Base-by-base conservation (phyloP, 2,329 filamentous ascomycete genomes). In the Penicillium sp. region DNA sequence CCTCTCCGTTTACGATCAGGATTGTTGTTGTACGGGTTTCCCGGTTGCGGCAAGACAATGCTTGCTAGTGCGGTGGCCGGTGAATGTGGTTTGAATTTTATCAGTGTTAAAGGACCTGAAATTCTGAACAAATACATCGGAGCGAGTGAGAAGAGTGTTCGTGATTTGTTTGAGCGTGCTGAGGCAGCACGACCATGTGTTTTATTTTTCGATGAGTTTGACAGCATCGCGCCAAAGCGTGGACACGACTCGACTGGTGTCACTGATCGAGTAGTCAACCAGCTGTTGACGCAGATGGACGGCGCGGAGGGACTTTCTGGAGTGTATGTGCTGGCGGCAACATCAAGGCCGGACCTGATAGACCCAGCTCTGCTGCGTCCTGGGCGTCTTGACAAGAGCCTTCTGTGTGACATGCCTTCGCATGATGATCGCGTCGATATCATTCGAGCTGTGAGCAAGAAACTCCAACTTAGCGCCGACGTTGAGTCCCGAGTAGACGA, bases 81-180 rank as follows among this genome's bases (percentile, higher is more conserved):
- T 56, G 94, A 99, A 76, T 97, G 93, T 67, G 93, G 93, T 0
- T 85, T 99, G 59, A 99, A 99, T 73, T 99, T 99, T 74, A 99
- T 99, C 73, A 92, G 88, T 42, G 94, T 99, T 67, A 99, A 99
- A 76, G 94, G 94, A 0, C 94, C 94, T 0, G 95, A 99, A 72
- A 97, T 99, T 58, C 77, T 99, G 55, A 99, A 99, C 80, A 99
- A 99, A 75, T 99, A 99, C 72, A 99, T 99, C 58, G 94, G 94
- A 68, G 94, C 94, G 0, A 96, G 90, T 26, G 94, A 99, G 68
- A 99, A 99, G 79, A 91, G 87, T 59, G 92, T 99, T 6, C 86
- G 95, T 43, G 94, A 99, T 71, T 80, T 99, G 1, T 99, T 99
- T 67, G 93, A 96, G 69, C 85, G 94, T 43, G 94, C 94, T 0